phyloP scores from a whole-genome alignment of 2,329 filamentous ascomycete genomes.

The Bipolaris gigantea region DNA sequence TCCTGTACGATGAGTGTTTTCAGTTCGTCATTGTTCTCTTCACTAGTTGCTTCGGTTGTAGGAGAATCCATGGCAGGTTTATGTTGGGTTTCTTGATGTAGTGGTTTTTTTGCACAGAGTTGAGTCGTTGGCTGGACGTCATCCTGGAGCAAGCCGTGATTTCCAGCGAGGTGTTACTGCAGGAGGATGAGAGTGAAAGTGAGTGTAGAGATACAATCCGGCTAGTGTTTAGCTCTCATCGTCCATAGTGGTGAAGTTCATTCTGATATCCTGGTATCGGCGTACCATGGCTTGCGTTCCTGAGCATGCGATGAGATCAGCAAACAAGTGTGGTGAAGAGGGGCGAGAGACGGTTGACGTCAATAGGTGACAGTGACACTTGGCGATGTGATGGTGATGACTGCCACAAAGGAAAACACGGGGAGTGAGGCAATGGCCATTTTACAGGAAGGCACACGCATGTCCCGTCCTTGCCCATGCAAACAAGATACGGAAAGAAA shows the following conservation, averaged over 20 bases:
- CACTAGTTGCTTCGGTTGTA: not conserved
- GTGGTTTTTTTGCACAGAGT: not conserved
- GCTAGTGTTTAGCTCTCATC: not conserved
- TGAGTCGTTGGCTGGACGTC: too few species aligned
- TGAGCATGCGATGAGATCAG: too few species aligned
- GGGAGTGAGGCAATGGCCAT: too few species aligned
- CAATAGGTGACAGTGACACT: too few species aligned
- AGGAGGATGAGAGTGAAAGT: not conserved
- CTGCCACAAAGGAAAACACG: too few species aligned
- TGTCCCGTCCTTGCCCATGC: not conserved
- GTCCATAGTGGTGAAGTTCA: not conserved
- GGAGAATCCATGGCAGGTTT: not conserved
- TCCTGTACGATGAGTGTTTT: not conserved
- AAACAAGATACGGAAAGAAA: not conserved
- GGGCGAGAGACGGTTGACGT: too few species aligned
- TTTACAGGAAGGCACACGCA: not conserved
- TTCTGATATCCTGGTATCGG: too few species aligned
- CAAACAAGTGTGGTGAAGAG: too few species aligned
- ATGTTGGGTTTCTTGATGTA: not conserved
- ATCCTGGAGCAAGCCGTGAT: not conserved
- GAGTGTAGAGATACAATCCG: not conserved
- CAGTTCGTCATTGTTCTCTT: not conserved
- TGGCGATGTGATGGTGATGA: too few species aligned
- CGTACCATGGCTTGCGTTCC: too few species aligned
- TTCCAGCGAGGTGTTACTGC: not conserved